phyloP scores from a whole-genome alignment of 2,329 filamentous ascomycete species.

The Colletotrichum camelliae region DNA sequence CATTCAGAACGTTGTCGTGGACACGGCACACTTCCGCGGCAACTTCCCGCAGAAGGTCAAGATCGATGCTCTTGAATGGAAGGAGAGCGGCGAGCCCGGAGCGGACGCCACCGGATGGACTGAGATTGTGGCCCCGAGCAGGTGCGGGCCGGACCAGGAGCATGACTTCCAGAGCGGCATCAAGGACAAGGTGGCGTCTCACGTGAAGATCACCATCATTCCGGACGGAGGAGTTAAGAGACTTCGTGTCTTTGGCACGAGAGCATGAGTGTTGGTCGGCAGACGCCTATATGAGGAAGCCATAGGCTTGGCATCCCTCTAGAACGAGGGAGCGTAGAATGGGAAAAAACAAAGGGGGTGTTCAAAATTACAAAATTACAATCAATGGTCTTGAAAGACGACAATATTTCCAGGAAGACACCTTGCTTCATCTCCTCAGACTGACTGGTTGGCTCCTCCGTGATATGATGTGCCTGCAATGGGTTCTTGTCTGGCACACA shows the following conservation, averaged over 20 bases:
- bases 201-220: conserved; percentile 90
- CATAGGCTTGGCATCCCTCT: not conserved
- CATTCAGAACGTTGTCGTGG: conserved; percentile 72
- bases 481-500: not conserved
- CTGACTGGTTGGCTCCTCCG: not conserved
- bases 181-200: conserved; percentile 70
- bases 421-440: not conserved
- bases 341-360: not conserved
- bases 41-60: conserved; percentile 83
- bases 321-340: not conserved
- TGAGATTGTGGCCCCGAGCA: conserved; percentile 69
- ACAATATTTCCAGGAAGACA: not conserved
- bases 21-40: conserved; percentile 83
- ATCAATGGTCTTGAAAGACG: not conserved
- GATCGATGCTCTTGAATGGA: conserved; percentile 66
- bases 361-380: not conserved
- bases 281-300: not conserved
- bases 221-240: conserved; percentile 94
- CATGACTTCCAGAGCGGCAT: conserved; percentile 67
- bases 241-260: conserved; percentile 76
- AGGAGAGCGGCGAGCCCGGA: conserved; percentile 56
- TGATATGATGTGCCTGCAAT: not conserved
- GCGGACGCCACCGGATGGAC: conserved; percentile 67
- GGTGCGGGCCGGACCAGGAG: conserved; percentile 75
- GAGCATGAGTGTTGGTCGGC: conserved; percentile 32